A percentile compares a stretch with the other conserved stretches of the same genome.
Evolutionary conservation across 306 rosid species (phyloP).

Genomic region (Vigna reflexopilosa): DNA sequence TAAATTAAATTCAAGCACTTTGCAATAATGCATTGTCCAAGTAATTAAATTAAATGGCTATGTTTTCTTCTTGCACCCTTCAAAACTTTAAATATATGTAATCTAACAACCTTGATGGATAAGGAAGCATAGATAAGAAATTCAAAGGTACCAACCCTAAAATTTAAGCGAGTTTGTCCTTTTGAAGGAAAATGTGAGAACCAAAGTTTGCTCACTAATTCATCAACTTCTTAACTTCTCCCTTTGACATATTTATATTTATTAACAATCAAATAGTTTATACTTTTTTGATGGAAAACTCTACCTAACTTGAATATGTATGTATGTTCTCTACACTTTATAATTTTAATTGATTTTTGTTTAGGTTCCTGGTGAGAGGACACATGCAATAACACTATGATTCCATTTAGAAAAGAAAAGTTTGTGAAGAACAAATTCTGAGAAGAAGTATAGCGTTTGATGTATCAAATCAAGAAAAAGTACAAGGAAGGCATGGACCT

Average conservation of each 20-base stretch:
- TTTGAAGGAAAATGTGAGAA: conserved; percentile 28
- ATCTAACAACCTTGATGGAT: conserved; percentile 35
- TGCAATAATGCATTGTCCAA: conserved; percentile 18
- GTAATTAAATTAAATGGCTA: conserved; percentile 10
- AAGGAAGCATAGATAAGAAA: conserved; percentile 3
- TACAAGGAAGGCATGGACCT: conserved; percentile 14
- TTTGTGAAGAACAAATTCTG: conserved; percentile 1
- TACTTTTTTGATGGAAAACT: conserved; percentile 42
- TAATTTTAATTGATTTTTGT: conserved; percentile 29
- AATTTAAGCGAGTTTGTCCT: conserved; percentile 21
- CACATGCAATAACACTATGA: not conserved
- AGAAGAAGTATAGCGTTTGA: conserved; percentile 11
- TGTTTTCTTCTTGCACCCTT: conserved; percentile 42
- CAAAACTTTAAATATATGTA: conserved; percentile 23
- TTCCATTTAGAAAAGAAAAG: not conserved
- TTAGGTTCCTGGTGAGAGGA: conserved; percentile 19
- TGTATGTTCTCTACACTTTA: not conserved
- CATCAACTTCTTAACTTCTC: conserved; percentile 46
- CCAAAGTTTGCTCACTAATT: conserved; percentile 40
- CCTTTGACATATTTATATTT: conserved; percentile 31
- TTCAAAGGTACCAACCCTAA: conserved; percentile 16
- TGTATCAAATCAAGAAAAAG: conserved; percentile 38
- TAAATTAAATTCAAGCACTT: conserved; percentile 21
- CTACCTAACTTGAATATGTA: conserved; percentile 43
- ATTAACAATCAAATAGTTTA: not conserved